Evolutionary conservation across 306 rosid genomes (phyloP).

Genomic region (Medicago truncatula): DNA sequence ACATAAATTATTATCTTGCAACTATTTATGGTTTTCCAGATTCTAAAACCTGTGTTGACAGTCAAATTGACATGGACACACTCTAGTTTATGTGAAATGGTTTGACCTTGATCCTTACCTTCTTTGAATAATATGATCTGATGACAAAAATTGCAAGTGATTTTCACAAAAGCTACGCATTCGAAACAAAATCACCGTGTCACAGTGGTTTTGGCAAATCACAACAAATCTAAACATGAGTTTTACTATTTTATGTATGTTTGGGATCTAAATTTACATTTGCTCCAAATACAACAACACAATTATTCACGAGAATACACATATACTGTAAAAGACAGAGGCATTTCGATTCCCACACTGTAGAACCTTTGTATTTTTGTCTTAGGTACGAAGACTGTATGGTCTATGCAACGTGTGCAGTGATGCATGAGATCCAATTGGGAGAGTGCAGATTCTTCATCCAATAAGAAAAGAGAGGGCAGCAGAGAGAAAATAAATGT

Average conservation of each 20-base stretch:
- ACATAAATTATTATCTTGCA: conserved; percentile 14
- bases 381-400: background rate
- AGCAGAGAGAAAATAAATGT: background rate
- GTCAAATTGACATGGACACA: conserved; percentile 11
- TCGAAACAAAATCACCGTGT: background rate
- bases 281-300: background rate
- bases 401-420: background rate
- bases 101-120: background rate
- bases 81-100: background rate
- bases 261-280: background rate
- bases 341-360: background rate
- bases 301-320: background rate
- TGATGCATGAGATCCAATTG: conserved; percentile 1
- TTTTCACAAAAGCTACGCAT: background rate
- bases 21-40: conserved; percentile 14
- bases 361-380: background rate
- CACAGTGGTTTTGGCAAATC: background rate
- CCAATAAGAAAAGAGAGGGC: background rate
- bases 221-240: background rate
- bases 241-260: background rate
- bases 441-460: background rate
- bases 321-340: background rate
- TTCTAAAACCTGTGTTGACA: conserved; percentile 10
- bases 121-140: background rate
- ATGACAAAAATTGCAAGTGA: background rate